These are phyloP conservation scores for Gaeumannomyces sp. DNA, from an alignment of 2,329 filamentous ascomycete species.

Conservation along the genomic window DNA sequence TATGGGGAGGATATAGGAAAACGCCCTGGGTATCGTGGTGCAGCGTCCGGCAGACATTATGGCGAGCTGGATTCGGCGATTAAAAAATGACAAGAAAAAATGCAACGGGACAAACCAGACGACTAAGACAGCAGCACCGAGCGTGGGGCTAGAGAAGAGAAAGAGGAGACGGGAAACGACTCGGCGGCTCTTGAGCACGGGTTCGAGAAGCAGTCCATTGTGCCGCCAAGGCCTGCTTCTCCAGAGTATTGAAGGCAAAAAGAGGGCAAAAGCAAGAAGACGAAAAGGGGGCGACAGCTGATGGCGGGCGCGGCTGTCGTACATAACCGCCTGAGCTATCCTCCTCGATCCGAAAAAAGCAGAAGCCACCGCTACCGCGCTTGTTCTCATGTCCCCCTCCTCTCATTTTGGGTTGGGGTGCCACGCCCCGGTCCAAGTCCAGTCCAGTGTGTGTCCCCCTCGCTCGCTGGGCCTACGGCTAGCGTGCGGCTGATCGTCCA, in stretches of 20 bases:
- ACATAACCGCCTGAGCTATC: neutral
- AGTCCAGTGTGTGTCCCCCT: no score
- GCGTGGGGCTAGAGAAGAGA: neutral
- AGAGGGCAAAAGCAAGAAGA: neutral
- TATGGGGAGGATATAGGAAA: slow-evolving; percentile 17
- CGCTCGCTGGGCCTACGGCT: neutral
- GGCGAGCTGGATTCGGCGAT: neutral
- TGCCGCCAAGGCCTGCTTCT: neutral
- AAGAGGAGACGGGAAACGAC: neutral
- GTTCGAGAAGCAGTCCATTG: neutral
- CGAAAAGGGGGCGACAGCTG: neutral
- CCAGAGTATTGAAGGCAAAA: neutral
- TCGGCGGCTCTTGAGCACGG: neutral
- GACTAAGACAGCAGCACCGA: neutral
- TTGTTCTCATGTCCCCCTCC: neutral
- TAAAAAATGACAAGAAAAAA: neutral
- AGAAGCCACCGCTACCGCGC: neutral
- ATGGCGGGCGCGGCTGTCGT: neutral
- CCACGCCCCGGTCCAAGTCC: neutral
- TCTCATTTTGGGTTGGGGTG: neutral
- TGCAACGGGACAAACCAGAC: neutral
- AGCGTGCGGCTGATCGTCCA: neutral
- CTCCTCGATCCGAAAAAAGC: neutral
- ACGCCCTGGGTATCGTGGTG: slow-evolving; percentile 14
- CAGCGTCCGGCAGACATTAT: slow-evolving; percentile 3